Evolutionary conservation across 1,139 yeast genomes (phyloP).

Genomic region (Pneumocystis canis): DNA sequence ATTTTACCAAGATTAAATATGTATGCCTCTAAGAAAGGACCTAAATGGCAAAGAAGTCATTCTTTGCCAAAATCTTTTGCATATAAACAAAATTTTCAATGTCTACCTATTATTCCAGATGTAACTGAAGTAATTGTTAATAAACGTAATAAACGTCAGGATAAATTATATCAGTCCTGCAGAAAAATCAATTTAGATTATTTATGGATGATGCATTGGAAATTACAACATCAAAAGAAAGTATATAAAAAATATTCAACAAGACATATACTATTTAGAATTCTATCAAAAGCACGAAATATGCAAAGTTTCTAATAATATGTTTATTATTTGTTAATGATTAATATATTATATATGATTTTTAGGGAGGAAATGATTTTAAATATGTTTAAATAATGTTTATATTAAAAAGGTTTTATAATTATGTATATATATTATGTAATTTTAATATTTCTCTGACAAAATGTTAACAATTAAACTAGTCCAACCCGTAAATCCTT

Average conservation of each 20-base stretch:
- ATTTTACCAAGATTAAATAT: background rate
- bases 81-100: background rate
- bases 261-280: background rate
- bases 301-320: background rate
- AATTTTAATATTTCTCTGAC: slow-evolving; percentile 21
- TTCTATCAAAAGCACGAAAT: background rate
- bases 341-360: background rate
- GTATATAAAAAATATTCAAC: background rate
- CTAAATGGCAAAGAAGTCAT: background rate
- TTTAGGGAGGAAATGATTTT: background rate
- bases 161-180: background rate
- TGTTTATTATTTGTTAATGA: background rate
- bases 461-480: slow-evolving; percentile 66
- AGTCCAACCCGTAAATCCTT: slow-evolving; percentile 92
- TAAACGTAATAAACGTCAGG: background rate
- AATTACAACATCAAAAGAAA: background rate
- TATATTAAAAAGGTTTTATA: background rate
- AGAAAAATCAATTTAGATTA: background rate
- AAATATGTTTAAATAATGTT: background rate
- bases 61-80: background rate
- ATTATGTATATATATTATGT: background rate
- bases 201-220: background rate
- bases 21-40: background rate
- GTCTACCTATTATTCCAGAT: background rate
- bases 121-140: background rate